Evolutionary conservation across 2,329 filamentous ascomycete species (phyloP), one percentile per base, ranked within the genome.

Genomic region (Ophiostoma tasmaniense): DNA sequence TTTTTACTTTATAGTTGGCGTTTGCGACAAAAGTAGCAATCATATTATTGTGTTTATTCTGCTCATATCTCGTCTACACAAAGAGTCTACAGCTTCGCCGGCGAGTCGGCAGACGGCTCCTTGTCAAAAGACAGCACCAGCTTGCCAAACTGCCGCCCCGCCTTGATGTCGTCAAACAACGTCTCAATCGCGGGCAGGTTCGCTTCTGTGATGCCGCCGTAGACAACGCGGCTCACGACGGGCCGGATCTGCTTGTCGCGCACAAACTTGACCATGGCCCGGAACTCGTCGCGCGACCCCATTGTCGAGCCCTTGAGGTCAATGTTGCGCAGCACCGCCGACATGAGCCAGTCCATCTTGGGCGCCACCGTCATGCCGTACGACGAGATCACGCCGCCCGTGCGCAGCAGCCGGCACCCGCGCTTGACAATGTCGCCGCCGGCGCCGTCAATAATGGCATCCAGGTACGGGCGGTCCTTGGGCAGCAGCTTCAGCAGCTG

Each of bases 331-430:
- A 98, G 79, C 17, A 95, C 90, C 0, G 93, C 93, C 71, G 83
- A 79, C 91, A 97, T 97, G 14, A 86, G 75, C 85, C 91, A 97
- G 67, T 91, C 87, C 89, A 96, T 94, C 80, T 90, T 92, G 1
- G 94, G 93, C 0, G 83, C 81, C 2, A 91, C 81, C 0, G 94
- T 98, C 94, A 98, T 97, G 71, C 95, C 94, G 77, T 98, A 98
- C 73, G 89, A 83, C 1, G 89, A 86, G 70, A 98, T 89, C n/a
- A 94, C 84, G 68, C 93, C 95, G 6, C 95, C 94, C 1, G 85
- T 79, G 85, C 92, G 93, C 67, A 98, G 81, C 67, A 97, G 75
- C 75, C 82, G 87, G 64, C 83, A 80, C 0, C 86, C 85, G 76
- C 88, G 90, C 50, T 83, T 81, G n/a, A 96, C 85, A 61, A 97